phyloP scores from a whole-genome alignment of 2,329 filamentous ascomycete genomes.

The Epichloe sylvatica region DNA sequence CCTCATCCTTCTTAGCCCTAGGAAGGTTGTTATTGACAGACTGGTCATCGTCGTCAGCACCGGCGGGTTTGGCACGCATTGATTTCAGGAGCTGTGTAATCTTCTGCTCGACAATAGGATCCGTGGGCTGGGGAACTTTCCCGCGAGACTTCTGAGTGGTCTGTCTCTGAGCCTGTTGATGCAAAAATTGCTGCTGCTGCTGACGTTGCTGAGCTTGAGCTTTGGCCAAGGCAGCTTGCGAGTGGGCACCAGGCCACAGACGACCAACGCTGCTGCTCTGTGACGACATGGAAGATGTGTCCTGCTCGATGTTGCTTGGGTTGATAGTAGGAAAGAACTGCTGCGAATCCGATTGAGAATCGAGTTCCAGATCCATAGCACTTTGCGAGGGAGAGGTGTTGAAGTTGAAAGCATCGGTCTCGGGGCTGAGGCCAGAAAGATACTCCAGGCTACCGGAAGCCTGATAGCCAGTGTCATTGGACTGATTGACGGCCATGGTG shows the following conservation, averaged over 20 bases:
- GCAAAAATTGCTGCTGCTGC: slow-evolving; percentile 40
- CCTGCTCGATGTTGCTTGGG: slow-evolving; percentile 58
- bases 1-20: slow-evolving; percentile 79
- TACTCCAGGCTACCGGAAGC: slow-evolving; percentile 36
- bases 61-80: slow-evolving; percentile 62
- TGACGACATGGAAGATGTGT: slow-evolving; percentile 32
- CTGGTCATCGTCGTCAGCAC: slow-evolving; percentile 29
- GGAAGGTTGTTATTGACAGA: slow-evolving; percentile 53
- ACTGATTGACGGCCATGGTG: slow-evolving; percentile 63
- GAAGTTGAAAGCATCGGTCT: slow-evolving; percentile 59
- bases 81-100: slow-evolving; percentile 86
- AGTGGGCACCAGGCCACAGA: slow-evolving; percentile 88
- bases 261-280: slow-evolving; percentile 50
- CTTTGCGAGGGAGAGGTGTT: slow-evolving; percentile 50
- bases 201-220: slow-evolving; percentile 56
- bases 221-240: slow-evolving; percentile 69
- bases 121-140: slow-evolving; percentile 40
- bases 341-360: slow-evolving; percentile 33
- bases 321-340: slow-evolving; percentile 58
- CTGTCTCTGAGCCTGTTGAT: slow-evolving; percentile 33
- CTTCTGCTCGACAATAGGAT: slow-evolving; percentile 75
- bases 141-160: slow-evolving; percentile 34
- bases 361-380: slow-evolving; percentile 48
- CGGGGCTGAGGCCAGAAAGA: slow-evolving; percentile 41
- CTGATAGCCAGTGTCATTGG: slow-evolving; percentile 40